Evolutionary conservation across 148 eudicot genomes (phyloP), one percentile per base, ranked within the genome.

Genomic region (Persicaria tinctoria): DNA sequence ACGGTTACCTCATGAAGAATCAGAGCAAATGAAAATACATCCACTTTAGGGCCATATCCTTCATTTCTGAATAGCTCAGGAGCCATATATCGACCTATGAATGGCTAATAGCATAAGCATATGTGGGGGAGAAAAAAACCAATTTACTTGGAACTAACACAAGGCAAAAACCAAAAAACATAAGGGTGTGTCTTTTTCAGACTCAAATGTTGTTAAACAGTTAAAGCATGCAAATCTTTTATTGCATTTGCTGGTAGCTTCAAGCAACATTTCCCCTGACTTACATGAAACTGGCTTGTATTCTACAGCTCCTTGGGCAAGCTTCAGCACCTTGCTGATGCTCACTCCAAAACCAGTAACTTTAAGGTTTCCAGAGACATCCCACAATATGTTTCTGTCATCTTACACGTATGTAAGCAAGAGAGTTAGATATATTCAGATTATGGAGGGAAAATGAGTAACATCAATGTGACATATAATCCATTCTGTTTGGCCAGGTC

Each of bases 341-440:
- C 70, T 38, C 50, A 96, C 85, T 80, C 99, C 99, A 88, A 96
- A 96, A 76, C 90, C 97, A 12, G 99, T 97, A 80, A 96, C 99
- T 92, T 96, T 96, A 76, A 92, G 90, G 81, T 84, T 90, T 55
- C 97, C 97, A 81, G 97, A 89, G 87, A 89, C 97, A 84, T 91
- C 99, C 86, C 97, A 84, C 88, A 96, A 85, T 78, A 96, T 86
- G 79, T 96, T 96, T 73, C 99, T 96, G 99, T 84, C 82, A 85
- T 81, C 83, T 82, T 82, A 81, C 72, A 73, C 76, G 73, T 68
- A 80, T 47, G 78, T 63, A 72, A 78, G 78, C 76, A 82, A 80
- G 51, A 80, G 75, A 60, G 77, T 73, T 32, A 60, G 78, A 77
- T 73, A 17, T 55, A 59, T 56, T 78, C 71, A 74, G 46, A 73